Base-by-base conservation (phyloP, 139 green algal genomes). In the Auxenochlorella pyrenoidosa region DNA sequence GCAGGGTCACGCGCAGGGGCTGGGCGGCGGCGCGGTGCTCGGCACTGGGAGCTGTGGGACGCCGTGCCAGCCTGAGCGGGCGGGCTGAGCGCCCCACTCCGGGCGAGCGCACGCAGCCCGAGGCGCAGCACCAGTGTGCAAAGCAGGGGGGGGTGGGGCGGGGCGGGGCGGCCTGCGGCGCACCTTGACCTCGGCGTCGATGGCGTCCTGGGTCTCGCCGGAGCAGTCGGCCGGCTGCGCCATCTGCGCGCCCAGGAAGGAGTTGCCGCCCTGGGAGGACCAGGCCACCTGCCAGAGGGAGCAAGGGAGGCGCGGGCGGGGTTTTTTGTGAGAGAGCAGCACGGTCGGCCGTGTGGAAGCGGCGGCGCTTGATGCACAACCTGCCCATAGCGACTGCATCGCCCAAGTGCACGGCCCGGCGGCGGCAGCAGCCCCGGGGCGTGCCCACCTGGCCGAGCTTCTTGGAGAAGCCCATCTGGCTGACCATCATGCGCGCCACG, bases 391-490 rank as follows among this genome's bases (percentile, higher is more conserved):
- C n/a, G n/a, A n/a, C n/a, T n/a, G n/a, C n/a, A n/a, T n/a, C n/a
- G n/a, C n/a, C n/a, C n/a, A 54, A 54, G 47, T 54, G 47, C 32
- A 22, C 32, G 34, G 66, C 26, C 8, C 34, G 26, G 63, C 59
- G 8, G 59, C 66, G 36, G 36, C 32, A 4, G 22, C 8, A 73
- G 36, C 15, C 26, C 2, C 8, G 19, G n/a, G 18, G 32, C 54
- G 54, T 24, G 54, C 38, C 21, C 72, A 78, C 72, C 94, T 99
- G 98, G 66, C 98, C 98, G 80, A 99, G 93, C 89, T 96, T 94
- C 87, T 99, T 96, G 91, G 86, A 95, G 93, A 98, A 97, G 82
- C 96, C 96, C 88, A 99, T 95, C 93, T 98, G 95, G 26, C 93
- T 96, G 8, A 99, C 92, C 98, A 99, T 99, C 88, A 98, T 95